Evolutionary conservation across 2,329 filamentous ascomycete genomes (phyloP), one percentile per base, ranked within the genome.

Genomic region (Colletotrichum horii): DNA sequence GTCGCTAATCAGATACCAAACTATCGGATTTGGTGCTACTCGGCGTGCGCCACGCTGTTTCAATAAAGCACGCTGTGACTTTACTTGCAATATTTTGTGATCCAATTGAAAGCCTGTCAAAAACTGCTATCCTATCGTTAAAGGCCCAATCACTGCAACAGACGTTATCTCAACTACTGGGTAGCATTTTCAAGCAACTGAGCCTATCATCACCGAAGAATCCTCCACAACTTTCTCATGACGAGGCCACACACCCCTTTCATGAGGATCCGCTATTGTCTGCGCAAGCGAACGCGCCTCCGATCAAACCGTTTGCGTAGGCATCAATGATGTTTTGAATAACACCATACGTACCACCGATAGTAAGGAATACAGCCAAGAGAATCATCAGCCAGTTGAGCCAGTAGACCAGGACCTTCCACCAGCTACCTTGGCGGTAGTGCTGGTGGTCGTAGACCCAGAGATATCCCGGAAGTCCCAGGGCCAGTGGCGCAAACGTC

Each of bases 261-360:
- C 19, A 76, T 75, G 81, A 80, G 1, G 83, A 84, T 64, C 79
- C 79, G 61, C 83, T 85, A 78, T 89, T 89, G 77, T 89, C 87
- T 4, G 84, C 86, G 75, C 88, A 89, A n/a, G 85, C 85, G 70
- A 89, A 89, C 0, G 87, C 87, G 55, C 81, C 82, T 38, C 85
- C 85, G 71, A 89, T 89, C 67, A 83, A 79, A 1, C 86, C 87
- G 64, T 83, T 83, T 6, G 83, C 85, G 79, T 91, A 91, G 1
- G 89, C 88, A 68, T 88, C 82, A 68, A 88, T 87, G 75, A 91
- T 89, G 77, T 88, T 83, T 71, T 88, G 83, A 28, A 90, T 85
- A 3, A 89, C 87, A 43, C 88, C 84, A 70, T 86, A 86, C 3
- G 85, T 87, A 4, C 85, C 85, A 16, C 83, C 84, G 24, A 86